These are phyloP conservation scores for Harringtonia aguacate DNA, from an alignment of 2,329 filamentous ascomycete species.

Conservation along the genomic window DNA sequence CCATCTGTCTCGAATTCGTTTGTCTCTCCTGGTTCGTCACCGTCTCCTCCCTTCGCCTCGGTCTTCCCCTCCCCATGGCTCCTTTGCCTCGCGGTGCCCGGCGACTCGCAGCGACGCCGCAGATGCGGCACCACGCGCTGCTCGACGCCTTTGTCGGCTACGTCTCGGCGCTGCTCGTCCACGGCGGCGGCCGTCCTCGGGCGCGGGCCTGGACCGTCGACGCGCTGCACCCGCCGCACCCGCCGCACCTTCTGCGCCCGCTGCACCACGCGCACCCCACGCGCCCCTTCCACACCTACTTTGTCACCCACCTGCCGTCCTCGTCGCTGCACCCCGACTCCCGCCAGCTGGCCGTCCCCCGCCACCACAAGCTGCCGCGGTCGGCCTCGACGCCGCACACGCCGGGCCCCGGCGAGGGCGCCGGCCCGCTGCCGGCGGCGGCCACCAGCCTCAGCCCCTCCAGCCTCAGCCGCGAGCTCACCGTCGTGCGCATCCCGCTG, in stretches of 20 bases:
- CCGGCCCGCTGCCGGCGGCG: constrained; percentile 46
- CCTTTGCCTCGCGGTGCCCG: background rate
- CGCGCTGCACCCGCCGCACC: background rate
- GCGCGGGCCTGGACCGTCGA: background rate
- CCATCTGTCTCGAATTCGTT: background rate
- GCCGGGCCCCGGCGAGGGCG: constrained; percentile 28
- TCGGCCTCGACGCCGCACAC: constrained; percentile 74
- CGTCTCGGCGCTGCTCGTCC: constrained; percentile 10
- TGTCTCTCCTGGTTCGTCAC: too few species aligned
- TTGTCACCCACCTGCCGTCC: constrained; percentile 89
- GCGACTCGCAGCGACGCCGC: background rate
- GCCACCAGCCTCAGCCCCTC: too few species aligned
- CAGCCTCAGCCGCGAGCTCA: constrained; percentile 57
- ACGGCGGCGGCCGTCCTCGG: background rate
- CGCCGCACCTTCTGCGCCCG: background rate
- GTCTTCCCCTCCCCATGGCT: background rate
- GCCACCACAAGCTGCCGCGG: constrained; percentile 81
- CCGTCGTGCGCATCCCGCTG: constrained; percentile 88
- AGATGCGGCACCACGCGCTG: constrained; percentile 3
- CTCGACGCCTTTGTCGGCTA: constrained; percentile 13
- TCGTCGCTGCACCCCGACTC: constrained; percentile 88
- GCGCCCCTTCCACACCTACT: constrained; percentile 80
- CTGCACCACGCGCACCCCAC: background rate
- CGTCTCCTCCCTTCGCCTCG: background rate
- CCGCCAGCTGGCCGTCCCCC: constrained; percentile 45